Conservation (phyloP, 225 moss, liverwort and hornwort species). For the Neckera pumila region DNA sequence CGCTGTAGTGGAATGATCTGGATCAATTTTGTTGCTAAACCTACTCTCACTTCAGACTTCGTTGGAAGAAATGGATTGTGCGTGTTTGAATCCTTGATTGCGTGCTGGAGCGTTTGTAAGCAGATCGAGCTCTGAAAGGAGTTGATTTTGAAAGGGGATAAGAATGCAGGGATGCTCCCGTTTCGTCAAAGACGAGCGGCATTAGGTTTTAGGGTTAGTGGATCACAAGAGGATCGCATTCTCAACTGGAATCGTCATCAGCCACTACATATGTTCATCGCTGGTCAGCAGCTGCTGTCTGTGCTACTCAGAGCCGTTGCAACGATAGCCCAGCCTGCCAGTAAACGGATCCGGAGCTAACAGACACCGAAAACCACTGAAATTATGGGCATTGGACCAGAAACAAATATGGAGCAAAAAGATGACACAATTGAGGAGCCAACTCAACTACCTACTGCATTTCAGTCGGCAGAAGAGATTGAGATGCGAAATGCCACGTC, state of each 20-base stretch:
- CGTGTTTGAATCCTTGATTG: neutral
- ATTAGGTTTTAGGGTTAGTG: neutral
- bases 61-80: neutral
- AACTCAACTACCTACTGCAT: slow-evolving; percentile 28
- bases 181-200: neutral
- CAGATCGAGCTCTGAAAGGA: neutral
- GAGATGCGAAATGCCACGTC: slow-evolving; percentile 83
- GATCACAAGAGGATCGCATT: neutral
- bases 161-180: neutral
- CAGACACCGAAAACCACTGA: neutral
- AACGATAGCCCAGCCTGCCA: neutral
- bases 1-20: neutral
- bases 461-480: slow-evolving; percentile 75
- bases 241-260: neutral
- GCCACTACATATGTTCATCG: neutral
- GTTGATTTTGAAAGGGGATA: neutral
- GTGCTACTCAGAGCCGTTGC: neutral
- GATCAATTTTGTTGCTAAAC: neutral
- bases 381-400: neutral
- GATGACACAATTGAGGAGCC: slow-evolving; percentile 22
- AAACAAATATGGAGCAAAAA: neutral
- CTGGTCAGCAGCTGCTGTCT: neutral
- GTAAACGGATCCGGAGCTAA: neutral
- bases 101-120: neutral
- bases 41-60: neutral